These are phyloP conservation scores for Ramalina peruviana DNA, from an alignment of 495 filamentous ascomycete genomes.

Conservation along the genomic window DNA sequence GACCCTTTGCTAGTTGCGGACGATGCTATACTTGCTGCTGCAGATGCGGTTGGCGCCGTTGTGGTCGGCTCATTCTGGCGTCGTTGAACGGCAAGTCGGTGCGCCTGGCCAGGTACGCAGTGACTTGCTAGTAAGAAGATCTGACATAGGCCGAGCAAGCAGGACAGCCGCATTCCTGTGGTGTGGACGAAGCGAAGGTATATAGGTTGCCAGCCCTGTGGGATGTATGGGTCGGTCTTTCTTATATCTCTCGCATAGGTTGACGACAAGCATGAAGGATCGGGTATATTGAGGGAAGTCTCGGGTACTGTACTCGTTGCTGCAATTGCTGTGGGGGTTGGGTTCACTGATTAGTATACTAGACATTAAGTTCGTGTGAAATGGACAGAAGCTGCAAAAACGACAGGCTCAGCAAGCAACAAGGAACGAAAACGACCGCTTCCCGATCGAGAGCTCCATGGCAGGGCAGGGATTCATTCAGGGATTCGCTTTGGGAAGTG, in stretches of 20 bases:
- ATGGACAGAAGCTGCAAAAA: not conserved
- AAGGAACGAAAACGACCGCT: no score
- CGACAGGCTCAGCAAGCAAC: not conserved
- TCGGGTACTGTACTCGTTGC: constrained; percentile 1
- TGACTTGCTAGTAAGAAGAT: no score
- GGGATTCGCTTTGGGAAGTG: not conserved
- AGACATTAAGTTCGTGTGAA: not conserved
- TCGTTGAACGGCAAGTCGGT: no score
- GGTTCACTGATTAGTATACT: constrained; percentile 6
- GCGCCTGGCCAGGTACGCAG: no score
- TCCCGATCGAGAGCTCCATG: not conserved
- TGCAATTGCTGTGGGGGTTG: not conserved
- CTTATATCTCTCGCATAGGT: no score
- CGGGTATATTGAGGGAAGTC: not conserved
- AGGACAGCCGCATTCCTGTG: no score
- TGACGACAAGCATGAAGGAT: no score
- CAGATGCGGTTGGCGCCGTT: not conserved
- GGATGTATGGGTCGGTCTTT: no score
- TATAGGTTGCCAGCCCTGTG: no score
- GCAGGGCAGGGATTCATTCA: not conserved
- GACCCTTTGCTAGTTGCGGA: not conserved
- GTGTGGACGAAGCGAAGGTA: no score
- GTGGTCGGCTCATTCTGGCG: not conserved
- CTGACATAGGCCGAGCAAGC: no score
- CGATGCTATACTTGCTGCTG: not conserved